phyloP scores from a whole-genome alignment of 1,284 basidiomycete genomes.

The Microbotryum violaceum region DNA sequence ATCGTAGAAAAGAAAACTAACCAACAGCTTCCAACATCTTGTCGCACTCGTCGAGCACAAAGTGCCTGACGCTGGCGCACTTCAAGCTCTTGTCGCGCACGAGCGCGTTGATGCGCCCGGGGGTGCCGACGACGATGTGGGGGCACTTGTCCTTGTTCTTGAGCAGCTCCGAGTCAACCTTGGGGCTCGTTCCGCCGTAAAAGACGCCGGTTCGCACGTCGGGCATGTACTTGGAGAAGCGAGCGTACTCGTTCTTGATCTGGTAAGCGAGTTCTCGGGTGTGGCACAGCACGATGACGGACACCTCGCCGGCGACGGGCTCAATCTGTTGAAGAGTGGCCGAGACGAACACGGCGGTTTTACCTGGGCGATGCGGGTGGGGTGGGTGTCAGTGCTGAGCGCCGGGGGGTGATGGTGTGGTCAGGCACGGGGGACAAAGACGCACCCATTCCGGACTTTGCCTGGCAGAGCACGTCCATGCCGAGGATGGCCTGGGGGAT shows the following conservation, averaged over 20 bases:
- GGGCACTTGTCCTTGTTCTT: slow-evolving; percentile 97
- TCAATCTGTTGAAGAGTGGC: slow-evolving; percentile 97
- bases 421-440: background rate
- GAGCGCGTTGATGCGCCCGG: slow-evolving; percentile 88
- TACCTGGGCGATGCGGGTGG: slow-evolving; percentile 46
- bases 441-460: slow-evolving; percentile 89
- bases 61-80: slow-evolving; percentile 92
- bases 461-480: slow-evolving; percentile 99
- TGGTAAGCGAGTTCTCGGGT: slow-evolving; percentile 99
- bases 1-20: slow-evolving; percentile 54
- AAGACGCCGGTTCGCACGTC: slow-evolving; percentile 95
- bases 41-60: slow-evolving; percentile 99
- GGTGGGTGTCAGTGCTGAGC: background rate
- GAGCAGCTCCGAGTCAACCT: slow-evolving; percentile 87
- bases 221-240: slow-evolving; percentile 99
- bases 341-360: slow-evolving; percentile 98
- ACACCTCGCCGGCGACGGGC: slow-evolving; percentile 95
- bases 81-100: slow-evolving; percentile 87
- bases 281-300: slow-evolving; percentile 96
- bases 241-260: slow-evolving; percentile 99
- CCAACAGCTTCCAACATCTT: slow-evolving; percentile 99
- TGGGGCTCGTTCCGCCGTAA: slow-evolving; percentile 92
- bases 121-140: slow-evolving; percentile 97
- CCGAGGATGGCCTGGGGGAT: slow-evolving; percentile 99
- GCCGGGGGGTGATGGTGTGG: background rate